Conservation (phyloP, 192 early-diverging fungal species). For the Umbelopsis vinacea region DNA sequence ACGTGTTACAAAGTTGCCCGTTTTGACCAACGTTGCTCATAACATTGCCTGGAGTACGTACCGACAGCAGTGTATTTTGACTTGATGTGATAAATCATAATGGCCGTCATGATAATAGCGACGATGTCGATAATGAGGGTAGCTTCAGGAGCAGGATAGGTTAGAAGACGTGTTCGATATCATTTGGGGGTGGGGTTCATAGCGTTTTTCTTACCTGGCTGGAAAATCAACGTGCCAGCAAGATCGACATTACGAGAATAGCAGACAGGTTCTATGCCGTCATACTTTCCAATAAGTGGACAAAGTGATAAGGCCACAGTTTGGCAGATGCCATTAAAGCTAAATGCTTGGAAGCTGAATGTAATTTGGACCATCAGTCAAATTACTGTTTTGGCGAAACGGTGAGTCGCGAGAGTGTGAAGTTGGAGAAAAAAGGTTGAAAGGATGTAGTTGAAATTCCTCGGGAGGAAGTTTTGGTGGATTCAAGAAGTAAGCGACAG, state of each 20-base stretch:
- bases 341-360: constrained; percentile 65
- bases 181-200: not conserved
- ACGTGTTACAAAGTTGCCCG: not conserved
- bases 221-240: constrained; percentile 84
- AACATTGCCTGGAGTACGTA: constrained; percentile 37
- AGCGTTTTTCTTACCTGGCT: constrained; percentile 64
- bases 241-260: constrained; percentile 96
- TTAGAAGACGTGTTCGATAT: not conserved
- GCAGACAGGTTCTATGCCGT: constrained; percentile 86
- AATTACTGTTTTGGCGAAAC: constrained; percentile 63
- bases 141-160: constrained; percentile 48
- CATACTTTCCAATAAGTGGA: constrained; percentile 81
- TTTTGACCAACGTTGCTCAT: not conserved
- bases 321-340: constrained; percentile 89
- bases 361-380: constrained; percentile 34
- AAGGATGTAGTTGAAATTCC: not conserved
- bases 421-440: not conserved
- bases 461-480: not conserved
- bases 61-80: constrained; percentile 99
- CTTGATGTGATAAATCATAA: constrained; percentile 98
- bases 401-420: constrained; percentile 72
- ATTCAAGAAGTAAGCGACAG: not conserved
- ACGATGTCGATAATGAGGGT: constrained; percentile 93
- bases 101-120: constrained; percentile 92
- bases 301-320: constrained; percentile 87